These are phyloP conservation scores for Colletotrichum cuscutae DNA, from an alignment of 2,329 filamentous ascomycete genomes.

Conservation along the genomic window DNA sequence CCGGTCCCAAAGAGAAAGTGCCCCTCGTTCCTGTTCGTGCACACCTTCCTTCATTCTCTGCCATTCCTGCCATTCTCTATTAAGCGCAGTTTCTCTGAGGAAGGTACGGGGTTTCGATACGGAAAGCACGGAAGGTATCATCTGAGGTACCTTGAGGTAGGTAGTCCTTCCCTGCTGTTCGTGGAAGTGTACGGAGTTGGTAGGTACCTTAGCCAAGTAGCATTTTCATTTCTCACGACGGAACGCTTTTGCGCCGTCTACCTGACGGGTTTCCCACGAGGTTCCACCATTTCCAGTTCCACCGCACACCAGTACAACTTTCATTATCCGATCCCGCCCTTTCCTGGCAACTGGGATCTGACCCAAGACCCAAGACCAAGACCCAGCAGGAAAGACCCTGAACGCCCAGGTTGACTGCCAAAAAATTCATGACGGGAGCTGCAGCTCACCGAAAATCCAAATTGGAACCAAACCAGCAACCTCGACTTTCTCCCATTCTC, in stretches of 20 bases:
- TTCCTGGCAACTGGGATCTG: not conserved
- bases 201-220: no score
- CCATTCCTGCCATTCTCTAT: no score
- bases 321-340: slow-evolving; percentile 5
- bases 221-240: not conserved
- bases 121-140: no score
- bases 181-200: no score
- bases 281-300: slow-evolving; percentile 10
- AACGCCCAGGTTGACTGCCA: slow-evolving; percentile 1
- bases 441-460: not conserved
- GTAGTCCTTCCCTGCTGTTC: no score
- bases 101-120: no score
- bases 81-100: no score
- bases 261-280: no score
- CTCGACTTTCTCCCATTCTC: not conserved
- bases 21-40: not conserved
- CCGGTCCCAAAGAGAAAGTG: not conserved
- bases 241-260: not conserved
- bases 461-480: not conserved
- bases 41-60: no score
- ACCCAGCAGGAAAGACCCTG: not conserved
- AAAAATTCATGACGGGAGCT: not conserved
- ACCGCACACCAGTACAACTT: slow-evolving; percentile 17
- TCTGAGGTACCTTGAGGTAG: no score
- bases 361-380: not conserved